Evolutionary conservation across 2,329 filamentous ascomycete species (phyloP), one percentile per base, ranked within the genome.

Genomic region (Fusarium mexicanum): DNA sequence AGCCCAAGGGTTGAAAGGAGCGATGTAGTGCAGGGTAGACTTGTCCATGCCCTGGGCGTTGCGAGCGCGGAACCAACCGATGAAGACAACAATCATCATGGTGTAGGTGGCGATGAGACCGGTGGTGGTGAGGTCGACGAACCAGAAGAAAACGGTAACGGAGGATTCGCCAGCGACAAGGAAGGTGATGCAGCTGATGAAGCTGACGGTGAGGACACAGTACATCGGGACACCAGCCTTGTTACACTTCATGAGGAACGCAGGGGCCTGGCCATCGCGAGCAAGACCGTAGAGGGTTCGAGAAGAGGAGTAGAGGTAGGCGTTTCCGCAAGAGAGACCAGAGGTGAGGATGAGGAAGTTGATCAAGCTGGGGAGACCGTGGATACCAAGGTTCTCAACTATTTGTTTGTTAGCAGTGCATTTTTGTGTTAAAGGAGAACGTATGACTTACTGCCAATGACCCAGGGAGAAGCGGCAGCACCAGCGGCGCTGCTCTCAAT

Each of bases 271-370:
- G 44, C 83, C 84, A 76, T 86, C 83, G 48, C 78, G 78, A 24
- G 87, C 86, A 40, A 89, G 84, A 59, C 85, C 84, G 70, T 86
- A 86, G 33, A 87, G 83, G 10, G 85, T 85, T 57, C 85, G 81
- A 13, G 82, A 85, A 1, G 85, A 83, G 33, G 84, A 84, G 79
- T 86, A 87, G 24, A 87, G 83, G 74, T 86, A 86, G n/a, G 83
- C 85, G 70, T 86, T 86, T 22, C 85, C 85, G 47, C 83, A 83
- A 47, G 83, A 85, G 67, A 80, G 78, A 53, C 81, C 83, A 16
- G 79, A 83, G 12, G 91, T 90, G 54, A 93, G 84, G 74, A 94
- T 90, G 38, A 90, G 89, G 37, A 87, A 88, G 78, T 91, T 91
- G 71, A 89, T 85, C 43, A 91, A 80, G 58, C 87, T 82, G 17